phyloP scores from a whole-genome alignment of 306 rosid genomes.

The Prunus campanulata region DNA sequence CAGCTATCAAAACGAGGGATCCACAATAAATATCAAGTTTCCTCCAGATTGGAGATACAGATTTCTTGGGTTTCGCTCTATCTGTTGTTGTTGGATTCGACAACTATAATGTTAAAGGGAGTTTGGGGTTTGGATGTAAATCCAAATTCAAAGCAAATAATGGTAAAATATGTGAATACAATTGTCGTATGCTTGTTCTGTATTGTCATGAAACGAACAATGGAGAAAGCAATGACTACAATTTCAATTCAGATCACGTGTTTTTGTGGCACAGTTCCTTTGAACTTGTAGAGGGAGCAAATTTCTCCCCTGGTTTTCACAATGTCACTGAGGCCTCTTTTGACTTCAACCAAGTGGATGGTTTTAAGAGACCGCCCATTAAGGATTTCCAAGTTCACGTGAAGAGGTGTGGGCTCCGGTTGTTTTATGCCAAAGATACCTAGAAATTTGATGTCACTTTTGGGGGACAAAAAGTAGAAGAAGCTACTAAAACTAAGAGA shows the following conservation, averaged over 20 bases:
- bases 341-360: neutral
- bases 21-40: neutral
- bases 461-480: neutral
- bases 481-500: neutral
- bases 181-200: neutral
- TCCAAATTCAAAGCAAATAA: neutral
- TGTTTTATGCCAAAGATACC: neutral
- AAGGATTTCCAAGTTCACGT: neutral
- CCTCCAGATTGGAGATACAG: neutral
- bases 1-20: neutral
- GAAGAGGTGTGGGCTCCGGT: constrained; percentile 1
- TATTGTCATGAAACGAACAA: neutral
- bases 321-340: neutral
- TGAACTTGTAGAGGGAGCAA: neutral
- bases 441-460: neutral
- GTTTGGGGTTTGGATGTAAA: neutral
- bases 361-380: neutral
- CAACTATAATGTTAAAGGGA: neutral
- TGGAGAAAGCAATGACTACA: neutral
- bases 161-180: neutral
- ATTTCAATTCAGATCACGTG: neutral
- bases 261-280: neutral
- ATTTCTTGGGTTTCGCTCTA: constrained; percentile 4
- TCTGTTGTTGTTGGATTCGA: neutral
- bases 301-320: neutral